Evolutionary conservation across 768 basidiomycete genomes (phyloP), one percentile per base, ranked within the genome.

Genomic region (Trametes sanguinea): DNA sequence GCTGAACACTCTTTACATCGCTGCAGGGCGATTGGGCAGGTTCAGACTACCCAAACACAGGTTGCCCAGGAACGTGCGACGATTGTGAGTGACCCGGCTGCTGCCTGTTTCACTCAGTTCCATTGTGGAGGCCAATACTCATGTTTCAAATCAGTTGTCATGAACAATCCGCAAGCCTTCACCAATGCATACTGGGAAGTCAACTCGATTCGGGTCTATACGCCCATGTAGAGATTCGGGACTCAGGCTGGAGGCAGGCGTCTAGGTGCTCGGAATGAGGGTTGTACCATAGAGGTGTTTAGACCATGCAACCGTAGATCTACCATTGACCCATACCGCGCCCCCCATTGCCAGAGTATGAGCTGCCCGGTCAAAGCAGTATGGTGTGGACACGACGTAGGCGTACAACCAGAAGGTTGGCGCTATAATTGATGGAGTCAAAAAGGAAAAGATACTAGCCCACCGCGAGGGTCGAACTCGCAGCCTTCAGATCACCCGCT

Each of bases 151-250:
- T 6, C 56, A 87, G 85, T 79, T 65, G 88, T 90, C 33, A 72
- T 84, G 70, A 80, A 83, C 62, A 80, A 85, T 65, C 88, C 90
- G 0, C 60, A 68, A 5, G 80, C 78, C 11, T 90, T 90, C 73
- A 43, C 62, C 10, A 77, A 87, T 16, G 86, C 89, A 1, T 90
- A 86, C 72, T 92, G 88, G 87, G 84, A 83, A 63, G 78, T 92
- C 71, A 83, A 84, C 66, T 79, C 81, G 16, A 71, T 90, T 37
- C 77, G 80, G 35, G 77, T 89, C 14, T 91, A 88, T 67, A 76
- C 74, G 4, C 68, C 70, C 9, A 35, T 40, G 30, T 43, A 42
- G 48, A 13, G 48, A 50, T 22, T 22, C 22, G 22, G 22, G 22
- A 22, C 22, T 22, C 22, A 22, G 22, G 22, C 22, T 22, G 22